Conservation (phyloP, 2,329 filamentous ascomycete species). For the Fusarium succisae region DNA sequence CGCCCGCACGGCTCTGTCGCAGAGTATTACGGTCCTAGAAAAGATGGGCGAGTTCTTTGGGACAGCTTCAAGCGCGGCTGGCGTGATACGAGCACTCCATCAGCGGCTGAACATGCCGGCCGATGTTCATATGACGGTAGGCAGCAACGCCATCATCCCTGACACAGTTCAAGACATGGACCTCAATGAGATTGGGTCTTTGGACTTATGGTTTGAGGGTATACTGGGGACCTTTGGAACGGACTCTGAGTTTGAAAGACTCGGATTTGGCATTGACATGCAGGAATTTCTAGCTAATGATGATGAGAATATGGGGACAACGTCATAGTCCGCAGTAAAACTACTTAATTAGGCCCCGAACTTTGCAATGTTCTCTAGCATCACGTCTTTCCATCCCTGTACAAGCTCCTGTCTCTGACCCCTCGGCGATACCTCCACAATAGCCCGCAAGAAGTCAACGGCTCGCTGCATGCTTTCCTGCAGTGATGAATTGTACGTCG, state of each 20-base stretch:
- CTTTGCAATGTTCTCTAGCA: not conserved
- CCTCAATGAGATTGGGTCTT: accelerated
- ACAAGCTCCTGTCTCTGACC: not conserved
- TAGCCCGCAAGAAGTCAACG: not conserved
- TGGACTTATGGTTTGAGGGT: not conserved
- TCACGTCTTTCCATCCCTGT: accelerated
- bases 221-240: not conserved
- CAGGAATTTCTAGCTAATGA: accelerated
- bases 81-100: not conserved
- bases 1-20: not conserved
- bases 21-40: not conserved
- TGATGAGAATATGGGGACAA: accelerated
- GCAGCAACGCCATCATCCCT: accelerated
- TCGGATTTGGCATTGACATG: not conserved
- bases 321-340: accelerated
- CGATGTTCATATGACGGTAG: accelerated
- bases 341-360: not conserved
- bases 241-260: not conserved
- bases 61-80: not conserved
- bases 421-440: not conserved
- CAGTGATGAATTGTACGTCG: accelerated
- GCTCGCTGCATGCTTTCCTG: accelerated
- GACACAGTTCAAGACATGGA: not conserved
- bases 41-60: not conserved
- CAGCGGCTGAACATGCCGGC: not conserved